phyloP scores from a whole-genome alignment of 1,284 basidiomycete species.

The Naganishia cerealis region DNA sequence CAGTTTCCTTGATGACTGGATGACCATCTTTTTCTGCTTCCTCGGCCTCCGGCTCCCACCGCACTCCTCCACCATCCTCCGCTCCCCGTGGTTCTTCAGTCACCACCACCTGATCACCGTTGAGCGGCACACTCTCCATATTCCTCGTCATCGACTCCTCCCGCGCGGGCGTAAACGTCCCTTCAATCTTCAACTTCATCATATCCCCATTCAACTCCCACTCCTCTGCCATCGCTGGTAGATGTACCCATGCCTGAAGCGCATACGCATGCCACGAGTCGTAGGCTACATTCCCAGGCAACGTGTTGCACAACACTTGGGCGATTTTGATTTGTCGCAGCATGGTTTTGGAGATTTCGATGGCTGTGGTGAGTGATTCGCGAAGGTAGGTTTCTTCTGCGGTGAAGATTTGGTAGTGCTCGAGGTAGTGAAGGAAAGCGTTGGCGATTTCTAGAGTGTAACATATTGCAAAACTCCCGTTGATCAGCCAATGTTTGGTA shows the following conservation, averaged over 20 bases:
- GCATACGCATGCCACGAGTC: conserved; percentile 17
- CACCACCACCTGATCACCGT: not conserved
- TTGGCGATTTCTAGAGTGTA: conserved; percentile 13
- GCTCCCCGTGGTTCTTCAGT: not conserved
- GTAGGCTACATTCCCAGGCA: not conserved
- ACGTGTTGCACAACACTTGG: conserved; percentile 6
- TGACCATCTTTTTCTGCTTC: not conserved
- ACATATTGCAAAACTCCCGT: no score
- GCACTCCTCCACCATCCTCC: not conserved
- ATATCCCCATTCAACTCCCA: conserved; percentile 10
- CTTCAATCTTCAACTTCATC: conserved; percentile 9
- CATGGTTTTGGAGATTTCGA: conserved; percentile 3
- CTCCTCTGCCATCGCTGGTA: not conserved
- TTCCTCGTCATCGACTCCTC: conserved; percentile 24
- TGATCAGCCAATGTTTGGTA: no score
- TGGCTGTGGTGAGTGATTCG: not conserved
- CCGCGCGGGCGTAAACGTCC: conserved; percentile 12
- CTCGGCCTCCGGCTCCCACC: not conserved
- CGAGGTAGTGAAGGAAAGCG: conserved; percentile 24
- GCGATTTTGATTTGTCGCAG: conserved; percentile 10
- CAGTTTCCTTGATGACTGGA: not conserved
- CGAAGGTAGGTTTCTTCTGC: not conserved
- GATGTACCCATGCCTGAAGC: not conserved
- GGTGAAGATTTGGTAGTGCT: conserved; percentile 13
- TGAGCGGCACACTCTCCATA: not conserved